A percentile compares a stretch with the other conserved stretches of the same genome.
Evolutionary conservation across 1,139 yeast genomes (phyloP).

Genomic region (Taphrina pruni): DNA sequence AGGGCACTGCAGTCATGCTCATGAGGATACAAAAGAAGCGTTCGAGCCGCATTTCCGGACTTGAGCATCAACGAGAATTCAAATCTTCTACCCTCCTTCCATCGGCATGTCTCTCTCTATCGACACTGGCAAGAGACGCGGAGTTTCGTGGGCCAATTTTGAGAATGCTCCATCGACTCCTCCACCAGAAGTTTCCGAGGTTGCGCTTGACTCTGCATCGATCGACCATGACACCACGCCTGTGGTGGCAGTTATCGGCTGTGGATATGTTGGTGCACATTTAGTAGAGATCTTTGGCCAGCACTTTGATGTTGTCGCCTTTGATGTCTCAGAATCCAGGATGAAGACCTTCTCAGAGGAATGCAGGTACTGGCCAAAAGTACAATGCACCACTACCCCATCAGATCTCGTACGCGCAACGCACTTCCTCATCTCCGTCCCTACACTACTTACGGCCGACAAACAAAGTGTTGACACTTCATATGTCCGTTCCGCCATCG

Average conservation of each 20-base stretch:
- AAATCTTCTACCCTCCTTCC: background rate
- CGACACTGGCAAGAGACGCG: constrained; percentile 1
- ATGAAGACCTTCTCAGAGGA: constrained; percentile 18
- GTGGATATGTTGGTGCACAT: constrained; percentile 26
- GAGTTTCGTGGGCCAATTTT: constrained; percentile 12
- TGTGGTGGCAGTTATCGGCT: constrained; percentile 30
- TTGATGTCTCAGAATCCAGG: constrained; percentile 15
- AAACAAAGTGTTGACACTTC: constrained; percentile 18
- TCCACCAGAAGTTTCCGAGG: constrained; percentile 16
- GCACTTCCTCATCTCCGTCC: constrained; percentile 30
- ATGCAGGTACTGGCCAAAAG: constrained; percentile 24
- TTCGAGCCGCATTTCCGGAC: constrained; percentile 3
- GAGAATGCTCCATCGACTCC: constrained; percentile 28
- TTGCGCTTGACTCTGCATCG: background rate
- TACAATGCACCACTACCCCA: constrained; percentile 15
- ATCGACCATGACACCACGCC: constrained; percentile 8
- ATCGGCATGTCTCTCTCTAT: constrained; percentile 9
- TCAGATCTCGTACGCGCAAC: constrained; percentile 19
- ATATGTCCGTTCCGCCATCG: constrained; percentile 21
- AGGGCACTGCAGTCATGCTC: too few relatives aligned
- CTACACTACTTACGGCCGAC: constrained; percentile 25
- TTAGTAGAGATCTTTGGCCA: constrained; percentile 27
- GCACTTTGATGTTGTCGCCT: constrained; percentile 27
- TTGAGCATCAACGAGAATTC: background rate
- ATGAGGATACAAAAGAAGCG: constrained; percentile 2